Percentiles rank a stretch among this genome's conserved stretches.
phyloP scores from a whole-genome alignment of 176 grass and related monocot genomes.

The Carex kokanica region DNA sequence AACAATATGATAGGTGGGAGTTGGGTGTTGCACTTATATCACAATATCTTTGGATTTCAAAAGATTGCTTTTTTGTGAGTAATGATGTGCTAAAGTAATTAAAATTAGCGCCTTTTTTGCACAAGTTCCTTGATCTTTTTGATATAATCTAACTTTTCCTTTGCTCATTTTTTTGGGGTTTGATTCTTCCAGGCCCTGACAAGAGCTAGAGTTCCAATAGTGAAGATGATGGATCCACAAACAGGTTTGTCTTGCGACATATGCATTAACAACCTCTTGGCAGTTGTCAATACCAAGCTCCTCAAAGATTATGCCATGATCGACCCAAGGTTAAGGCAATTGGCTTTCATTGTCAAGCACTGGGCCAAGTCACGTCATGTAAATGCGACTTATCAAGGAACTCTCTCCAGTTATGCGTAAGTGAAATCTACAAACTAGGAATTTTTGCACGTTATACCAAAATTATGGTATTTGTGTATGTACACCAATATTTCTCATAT shows the following conservation, averaged over 20 bases:
- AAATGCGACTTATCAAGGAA: slow-evolving; percentile 98
- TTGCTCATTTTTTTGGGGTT: slow-evolving; percentile 6
- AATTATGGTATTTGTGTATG: neutral
- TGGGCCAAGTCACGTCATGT: slow-evolving; percentile 92
- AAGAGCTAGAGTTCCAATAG: slow-evolving; percentile 95
- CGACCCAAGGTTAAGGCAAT: slow-evolving; percentile 68
- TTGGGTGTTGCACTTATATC: neutral
- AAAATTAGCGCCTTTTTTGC: neutral
- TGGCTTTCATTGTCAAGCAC: slow-evolving; percentile 95
- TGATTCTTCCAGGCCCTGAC: slow-evolving; percentile 67
- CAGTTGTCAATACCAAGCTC: slow-evolving; percentile 98
- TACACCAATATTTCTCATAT: neutral
- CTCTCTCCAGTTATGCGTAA: slow-evolving; percentile 99
- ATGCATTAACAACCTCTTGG: slow-evolving; percentile 95
- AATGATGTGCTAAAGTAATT: neutral
- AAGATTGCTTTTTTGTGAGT: neutral
- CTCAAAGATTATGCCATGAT: slow-evolving; percentile 90
- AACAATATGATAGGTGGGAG: neutral
- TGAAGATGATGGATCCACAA: slow-evolving; percentile 94
- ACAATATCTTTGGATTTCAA: neutral
- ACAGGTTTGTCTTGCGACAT: slow-evolving; percentile 95
- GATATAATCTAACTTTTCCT: neutral
- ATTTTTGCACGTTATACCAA: neutral
- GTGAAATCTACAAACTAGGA: slow-evolving; percentile 24
- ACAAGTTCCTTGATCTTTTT: neutral